A percentile compares a stretch with the other conserved stretches of the same genome.
Evolutionary conservation across 179 eudicot species (phyloP).

Genomic region (Nepenthes alata): DNA sequence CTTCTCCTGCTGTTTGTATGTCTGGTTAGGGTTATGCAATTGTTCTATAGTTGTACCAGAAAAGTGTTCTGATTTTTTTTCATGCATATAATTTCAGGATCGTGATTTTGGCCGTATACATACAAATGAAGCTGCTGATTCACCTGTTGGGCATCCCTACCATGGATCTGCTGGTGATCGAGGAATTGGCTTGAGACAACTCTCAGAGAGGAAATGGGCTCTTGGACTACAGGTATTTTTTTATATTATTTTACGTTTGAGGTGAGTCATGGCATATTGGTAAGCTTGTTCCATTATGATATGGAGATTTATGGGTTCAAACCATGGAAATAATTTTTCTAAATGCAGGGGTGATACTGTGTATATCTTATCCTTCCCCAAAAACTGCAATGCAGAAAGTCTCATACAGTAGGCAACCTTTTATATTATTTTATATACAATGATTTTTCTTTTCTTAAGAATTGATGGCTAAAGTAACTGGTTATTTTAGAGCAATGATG

Average conservation of each 20-base stretch:
- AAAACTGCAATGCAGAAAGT: no score
- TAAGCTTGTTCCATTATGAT: neutral
- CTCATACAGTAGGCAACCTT: no score
- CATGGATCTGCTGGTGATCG: conserved; percentile 55
- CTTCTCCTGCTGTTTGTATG: no score
- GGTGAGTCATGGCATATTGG: neutral
- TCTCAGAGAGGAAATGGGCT: conserved; percentile 92
- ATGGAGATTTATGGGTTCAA: neutral
- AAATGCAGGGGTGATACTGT: no score
- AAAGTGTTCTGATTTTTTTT: neutral
- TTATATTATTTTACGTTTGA: conserved; percentile 1
- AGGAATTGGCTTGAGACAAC: conserved; percentile 52
- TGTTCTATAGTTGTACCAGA: neutral
- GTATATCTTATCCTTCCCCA: no score
- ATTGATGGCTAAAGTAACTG: no score
- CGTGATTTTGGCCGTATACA: conserved; percentile 32
- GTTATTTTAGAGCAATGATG: no score
- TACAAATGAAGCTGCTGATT: conserved; percentile 40
- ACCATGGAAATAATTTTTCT: no score
- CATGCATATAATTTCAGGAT: conserved; percentile 29
- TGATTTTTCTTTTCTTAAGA: no score
- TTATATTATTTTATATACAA: no score
- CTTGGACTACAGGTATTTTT: conserved; percentile 80
- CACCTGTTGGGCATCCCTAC: conserved; percentile 38
- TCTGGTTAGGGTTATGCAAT: neutral